Conservation (phyloP, 768 basidiomycete species). For the Suillus luteus region DNA sequence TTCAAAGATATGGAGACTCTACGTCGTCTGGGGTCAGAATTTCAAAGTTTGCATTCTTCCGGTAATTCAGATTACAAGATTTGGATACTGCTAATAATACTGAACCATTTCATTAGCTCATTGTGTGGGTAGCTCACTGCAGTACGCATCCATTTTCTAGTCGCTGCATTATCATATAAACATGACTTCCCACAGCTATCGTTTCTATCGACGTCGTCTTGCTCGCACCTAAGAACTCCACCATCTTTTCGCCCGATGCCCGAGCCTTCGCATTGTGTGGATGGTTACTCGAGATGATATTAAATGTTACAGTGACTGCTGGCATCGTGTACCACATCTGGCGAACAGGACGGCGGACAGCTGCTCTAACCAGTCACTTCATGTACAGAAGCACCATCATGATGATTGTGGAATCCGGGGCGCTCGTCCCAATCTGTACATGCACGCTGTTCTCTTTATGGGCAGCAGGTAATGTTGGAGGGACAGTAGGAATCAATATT, state of each 20-base stretch:
- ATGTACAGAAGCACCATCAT: neutral
- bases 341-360: neutral
- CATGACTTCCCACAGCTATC: neutral
- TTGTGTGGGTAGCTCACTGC: neutral
- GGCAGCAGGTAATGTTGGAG: neutral
- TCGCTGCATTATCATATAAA: neutral
- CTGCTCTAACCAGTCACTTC: neutral
- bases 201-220: neutral
- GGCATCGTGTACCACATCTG: neutral
- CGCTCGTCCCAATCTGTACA: neutral
- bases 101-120: neutral
- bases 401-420: neutral
- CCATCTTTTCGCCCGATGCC: neutral
- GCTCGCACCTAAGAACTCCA: neutral
- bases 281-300: neutral
- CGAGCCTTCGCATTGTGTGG: neutral
- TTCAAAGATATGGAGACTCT: conserved; percentile 2
- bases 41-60: neutral
- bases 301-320: neutral
- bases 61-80: neutral
- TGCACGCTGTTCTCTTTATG: neutral
- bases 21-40: neutral
- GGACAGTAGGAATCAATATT: neutral
- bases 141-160: neutral
- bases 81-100: neutral